Conservation (phyloP, 257 asterid species). For the Solanum okadae region DNA sequence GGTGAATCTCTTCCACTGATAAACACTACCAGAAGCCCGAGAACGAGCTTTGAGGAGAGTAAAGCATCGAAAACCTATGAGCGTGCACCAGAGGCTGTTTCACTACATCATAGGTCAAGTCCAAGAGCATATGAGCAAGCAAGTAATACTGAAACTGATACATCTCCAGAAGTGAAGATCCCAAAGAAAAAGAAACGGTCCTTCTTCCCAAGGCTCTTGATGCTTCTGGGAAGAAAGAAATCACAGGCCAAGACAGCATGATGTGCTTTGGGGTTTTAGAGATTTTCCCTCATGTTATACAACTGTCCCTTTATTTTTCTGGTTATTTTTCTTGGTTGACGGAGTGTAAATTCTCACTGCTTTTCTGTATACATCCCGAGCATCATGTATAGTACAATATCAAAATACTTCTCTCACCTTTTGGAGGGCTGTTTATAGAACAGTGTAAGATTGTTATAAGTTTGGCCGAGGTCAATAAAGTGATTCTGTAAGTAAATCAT, state of each 20-base stretch:
- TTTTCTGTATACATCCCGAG: neutral
- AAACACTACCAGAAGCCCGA: slow-evolving; percentile 15
- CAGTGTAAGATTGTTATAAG: neutral
- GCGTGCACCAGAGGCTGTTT: neutral
- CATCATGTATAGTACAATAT: slow-evolving; percentile 1
- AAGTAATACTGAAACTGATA: slow-evolving; percentile 42
- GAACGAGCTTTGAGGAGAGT: slow-evolving; percentile 29
- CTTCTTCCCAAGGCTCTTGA: slow-evolving; percentile 45
- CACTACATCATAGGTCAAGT: slow-evolving; percentile 16
- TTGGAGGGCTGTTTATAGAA: neutral
- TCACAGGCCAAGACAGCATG: slow-evolving; percentile 19
- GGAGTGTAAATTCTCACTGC: neutral
- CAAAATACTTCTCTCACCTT: neutral
- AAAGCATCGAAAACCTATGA: slow-evolving; percentile 4
- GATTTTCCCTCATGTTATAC: neutral
- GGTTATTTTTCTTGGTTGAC: neutral
- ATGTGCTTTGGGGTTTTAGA: neutral
- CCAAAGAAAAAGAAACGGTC: slow-evolving; percentile 59
- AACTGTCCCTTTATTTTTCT: neutral
- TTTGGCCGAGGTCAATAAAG: neutral
- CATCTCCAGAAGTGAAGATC: slow-evolving; percentile 31
- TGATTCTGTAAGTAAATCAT: neutral
- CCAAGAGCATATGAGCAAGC: slow-evolving; percentile 15
- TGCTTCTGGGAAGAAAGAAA: slow-evolving; percentile 42
- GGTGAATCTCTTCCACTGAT: slow-evolving; percentile 27